phyloP scores from a whole-genome alignment of 805 yeast genomes.

The Starmerella scarabaei region DNA sequence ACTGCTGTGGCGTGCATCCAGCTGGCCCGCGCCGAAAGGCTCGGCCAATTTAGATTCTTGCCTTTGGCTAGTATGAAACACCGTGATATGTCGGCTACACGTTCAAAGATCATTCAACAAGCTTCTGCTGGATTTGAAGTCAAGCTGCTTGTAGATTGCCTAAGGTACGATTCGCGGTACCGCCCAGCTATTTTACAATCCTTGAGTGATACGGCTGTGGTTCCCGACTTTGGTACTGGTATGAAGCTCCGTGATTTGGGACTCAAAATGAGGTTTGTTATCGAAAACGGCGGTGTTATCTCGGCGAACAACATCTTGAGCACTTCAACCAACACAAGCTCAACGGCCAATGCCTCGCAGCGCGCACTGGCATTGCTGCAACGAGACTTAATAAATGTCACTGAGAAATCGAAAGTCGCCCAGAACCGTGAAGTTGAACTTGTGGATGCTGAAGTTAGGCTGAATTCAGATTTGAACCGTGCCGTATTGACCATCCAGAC shows the following conservation, averaged over 20 bases:
- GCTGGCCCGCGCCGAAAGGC: slow-evolving; percentile 68
- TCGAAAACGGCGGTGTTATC: slow-evolving; percentile 73
- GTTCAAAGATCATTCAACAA: slow-evolving; percentile 21
- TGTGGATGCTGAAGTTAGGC: slow-evolving; percentile 27
- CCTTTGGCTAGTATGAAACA: slow-evolving; percentile 70
- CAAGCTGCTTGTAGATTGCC: slow-evolving; percentile 59
- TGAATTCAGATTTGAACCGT: slow-evolving; percentile 5
- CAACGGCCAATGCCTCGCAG: slow-evolving; percentile 3
- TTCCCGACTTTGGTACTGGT: slow-evolving; percentile 59
- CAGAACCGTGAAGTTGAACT: slow-evolving; percentile 27
- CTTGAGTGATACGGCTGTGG: slow-evolving; percentile 66
- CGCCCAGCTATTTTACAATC: slow-evolving; percentile 72
- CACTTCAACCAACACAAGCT: slow-evolving; percentile 38
- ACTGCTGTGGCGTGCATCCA: slow-evolving; percentile 67
- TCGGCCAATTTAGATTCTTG: slow-evolving; percentile 75
- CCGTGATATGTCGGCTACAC: slow-evolving; percentile 30
- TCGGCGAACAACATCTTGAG: slow-evolving; percentile 85
- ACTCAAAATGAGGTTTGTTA: slow-evolving; percentile 53
- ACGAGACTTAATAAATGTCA: slow-evolving; percentile 10
- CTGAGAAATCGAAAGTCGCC: slow-evolving; percentile 22
- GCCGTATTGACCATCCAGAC: neutral
- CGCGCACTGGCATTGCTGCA: slow-evolving; percentile 15
- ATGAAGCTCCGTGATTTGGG: slow-evolving; percentile 57
- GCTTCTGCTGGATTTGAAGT: slow-evolving; percentile 33
- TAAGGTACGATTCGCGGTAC: slow-evolving; percentile 51